Evolutionary conservation across 352 stramenopile genomes (phyloP).

Genomic region (Pythium oligandrum): DNA sequence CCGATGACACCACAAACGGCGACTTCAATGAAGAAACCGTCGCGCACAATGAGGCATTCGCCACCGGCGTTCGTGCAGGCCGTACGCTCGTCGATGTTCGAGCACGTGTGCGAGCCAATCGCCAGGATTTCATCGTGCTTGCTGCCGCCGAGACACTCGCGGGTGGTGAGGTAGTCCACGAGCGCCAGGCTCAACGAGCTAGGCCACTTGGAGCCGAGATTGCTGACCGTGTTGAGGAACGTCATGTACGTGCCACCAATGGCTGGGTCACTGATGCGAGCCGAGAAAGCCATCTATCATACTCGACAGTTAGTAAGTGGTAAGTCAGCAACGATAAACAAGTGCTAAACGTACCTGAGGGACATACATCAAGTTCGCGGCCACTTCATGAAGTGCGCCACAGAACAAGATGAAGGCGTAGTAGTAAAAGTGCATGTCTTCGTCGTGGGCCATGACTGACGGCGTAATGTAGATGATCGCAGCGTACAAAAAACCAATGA

Average conservation of each 20-base stretch:
- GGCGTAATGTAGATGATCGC: slow-evolving; percentile 78
- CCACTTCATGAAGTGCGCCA: slow-evolving; percentile 77
- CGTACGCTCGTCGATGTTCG: slow-evolving; percentile 58
- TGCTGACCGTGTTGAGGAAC: slow-evolving; percentile 98
- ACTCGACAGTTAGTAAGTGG: too few species aligned
- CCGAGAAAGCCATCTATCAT: slow-evolving; percentile 98
- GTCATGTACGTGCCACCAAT: slow-evolving; percentile 99
- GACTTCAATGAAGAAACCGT: slow-evolving; percentile 82
- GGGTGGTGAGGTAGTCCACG: slow-evolving; percentile 80
- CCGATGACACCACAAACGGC: slow-evolving; percentile 65
- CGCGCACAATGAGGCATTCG: slow-evolving; percentile 70
- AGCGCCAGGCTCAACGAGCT: slow-evolving; percentile 81
- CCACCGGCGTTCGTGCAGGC: slow-evolving; percentile 51
- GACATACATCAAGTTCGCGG: slow-evolving; percentile 91
- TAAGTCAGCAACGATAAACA: too few species aligned
- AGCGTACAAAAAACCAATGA: slow-evolving; percentile 80
- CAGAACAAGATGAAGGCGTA: slow-evolving; percentile 70
- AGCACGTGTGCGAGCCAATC: slow-evolving; percentile 75
- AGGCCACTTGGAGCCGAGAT: slow-evolving; percentile 95
- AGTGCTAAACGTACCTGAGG: slow-evolving; percentile 35
- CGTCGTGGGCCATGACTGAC: slow-evolving; percentile 63
- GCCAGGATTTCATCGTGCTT: slow-evolving; percentile 68
- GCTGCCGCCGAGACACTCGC: slow-evolving; percentile 64
- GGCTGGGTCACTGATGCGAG: slow-evolving; percentile 93
- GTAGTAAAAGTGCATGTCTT: slow-evolving; percentile 72